Evolutionary conservation across 768 basidiomycete genomes (phyloP), one percentile per base, ranked within the genome.

Genomic region (Suillus brevipes): DNA sequence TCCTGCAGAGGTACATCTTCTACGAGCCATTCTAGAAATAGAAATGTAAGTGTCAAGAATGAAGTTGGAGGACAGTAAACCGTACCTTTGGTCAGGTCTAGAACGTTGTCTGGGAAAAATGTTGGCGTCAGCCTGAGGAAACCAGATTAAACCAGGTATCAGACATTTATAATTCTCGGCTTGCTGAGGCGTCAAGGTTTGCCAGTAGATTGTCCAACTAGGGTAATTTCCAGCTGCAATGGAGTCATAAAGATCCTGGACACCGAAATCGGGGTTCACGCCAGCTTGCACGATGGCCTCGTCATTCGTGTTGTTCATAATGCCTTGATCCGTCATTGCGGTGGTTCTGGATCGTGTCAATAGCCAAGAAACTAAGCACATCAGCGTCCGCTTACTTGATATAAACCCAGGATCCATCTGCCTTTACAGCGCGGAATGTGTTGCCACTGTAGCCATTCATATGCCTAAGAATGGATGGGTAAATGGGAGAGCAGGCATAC

Each of bases 201-300:
- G 86, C 14, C 85, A 82, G 67, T 84, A 85, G 20, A 87, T 69
- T 60, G 85, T 86, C 83, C 83, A 87, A 67, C 82, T 81, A 31
- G 87, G 86, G 75, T 78, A 86, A 9, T 81, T 74, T 14, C 81
- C 81, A 36, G 79, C 78, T 66, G 84, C 82, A 67, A 88, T 87
- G 20, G 85, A 78, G 28, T 86, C 84, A 65, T 75, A 85, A 23
- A 87, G 74, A 69, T 87, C 86, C 43, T 84, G 78, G 37, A 83
- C 78, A 62, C 84, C 84, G 74, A 82, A 88, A 70, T 88, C 87
- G 0, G 80, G 74, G 64, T 80, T 82, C 69, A 65, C 64, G 65
- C 84, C 84, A 18, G 68, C 68, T 65, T 83, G 47, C 68, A 81
- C 49, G 36, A 71, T 75, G 8, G 78, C 74, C 37, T 79, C 78